Evolutionary conservation across 495 filamentous ascomycete species (phyloP), one percentile per base, ranked within the genome.

Genomic region (Xylaria intraflava): DNA sequence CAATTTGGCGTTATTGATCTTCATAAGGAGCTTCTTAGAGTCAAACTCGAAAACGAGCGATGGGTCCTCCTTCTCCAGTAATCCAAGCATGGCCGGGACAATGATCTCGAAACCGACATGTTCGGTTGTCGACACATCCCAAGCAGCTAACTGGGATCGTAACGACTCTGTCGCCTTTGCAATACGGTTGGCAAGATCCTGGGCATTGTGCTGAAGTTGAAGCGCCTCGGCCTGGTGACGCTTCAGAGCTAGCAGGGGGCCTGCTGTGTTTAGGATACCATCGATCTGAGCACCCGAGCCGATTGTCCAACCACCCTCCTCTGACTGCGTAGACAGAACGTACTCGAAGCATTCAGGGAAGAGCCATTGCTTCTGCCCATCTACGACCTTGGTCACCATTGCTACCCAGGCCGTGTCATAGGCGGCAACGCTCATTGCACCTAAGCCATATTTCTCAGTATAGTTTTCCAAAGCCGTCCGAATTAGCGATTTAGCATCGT

Each of bases 341-440:
- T 56, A 56, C 14, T 42, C 41, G 31, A 58, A 49, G 22, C 40
- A 58, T 24, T 58, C 49, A 7, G 49, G 50, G 49, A 74, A 74
- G 0, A 73, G 60, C 65, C 64, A 73, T 36, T 41, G 50, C 19
- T 47, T 44, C 23, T 53, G 55, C 0, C 66, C 59, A 33, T 54
- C 49, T 12, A 56, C 33, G 42, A 70, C 70, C 17, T 47, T 49
- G 19, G 52, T 55, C 12, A 77, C 57, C 71, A 78, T 70, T 1
- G 75, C 66, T 1, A 76, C 57, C 75, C 74, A 78, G 14, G 74
- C 73, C n/a, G 75, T 76, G 42, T 75, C 73, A 51, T 78, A 77
- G 41, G 71, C 55, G 6, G 52, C 52, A 36, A 55, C 52, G 29
- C 52, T 55, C 52, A 55, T 55, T 6, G 52, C 52, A 6, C 52